Evolutionary conservation across 2,329 filamentous ascomycete species (phyloP).

Genomic region (Clonostachys rosea): DNA sequence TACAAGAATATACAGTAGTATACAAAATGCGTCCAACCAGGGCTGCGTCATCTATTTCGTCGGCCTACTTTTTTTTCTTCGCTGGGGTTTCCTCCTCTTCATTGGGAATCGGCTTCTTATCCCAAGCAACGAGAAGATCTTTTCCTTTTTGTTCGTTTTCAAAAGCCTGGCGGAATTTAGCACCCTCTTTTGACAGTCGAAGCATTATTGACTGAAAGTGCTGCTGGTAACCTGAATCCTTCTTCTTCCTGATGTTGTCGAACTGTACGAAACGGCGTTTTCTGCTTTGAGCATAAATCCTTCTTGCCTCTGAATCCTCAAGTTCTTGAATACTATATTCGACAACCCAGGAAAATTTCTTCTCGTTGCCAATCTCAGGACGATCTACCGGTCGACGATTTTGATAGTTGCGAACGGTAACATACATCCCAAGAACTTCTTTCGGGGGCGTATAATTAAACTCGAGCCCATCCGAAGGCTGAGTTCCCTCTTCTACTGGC

Average conservation of each 20-base stretch:
- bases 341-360: slow-evolving; percentile 58
- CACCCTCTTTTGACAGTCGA: slow-evolving; percentile 45
- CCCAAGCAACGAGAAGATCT: slow-evolving; percentile 42
- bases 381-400: slow-evolving; percentile 61
- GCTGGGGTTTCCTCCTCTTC: no score
- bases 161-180: slow-evolving; percentile 49
- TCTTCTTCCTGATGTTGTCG: no score
- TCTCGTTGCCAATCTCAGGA: slow-evolving; percentile 39
- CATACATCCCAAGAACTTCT: slow-evolving; percentile 62
- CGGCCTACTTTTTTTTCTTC: no score
- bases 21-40: no score
- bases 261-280: background rate
- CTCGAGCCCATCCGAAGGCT: no score
- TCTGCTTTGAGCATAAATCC: slow-evolving; percentile 19
- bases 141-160: slow-evolving; percentile 42
- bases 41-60: no score
- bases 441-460: background rate
- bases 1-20: no score
- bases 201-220: slow-evolving; percentile 16
- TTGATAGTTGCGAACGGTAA: slow-evolving; percentile 69
- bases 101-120: slow-evolving; percentile 17
- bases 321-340: slow-evolving; percentile 74
- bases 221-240: background rate
- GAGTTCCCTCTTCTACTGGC: background rate
- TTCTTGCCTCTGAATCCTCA: slow-evolving; percentile 29